Evolutionary conservation across 345 rosid genomes (phyloP), one percentile per base, ranked within the genome.

Genomic region (Populus davidiana): DNA sequence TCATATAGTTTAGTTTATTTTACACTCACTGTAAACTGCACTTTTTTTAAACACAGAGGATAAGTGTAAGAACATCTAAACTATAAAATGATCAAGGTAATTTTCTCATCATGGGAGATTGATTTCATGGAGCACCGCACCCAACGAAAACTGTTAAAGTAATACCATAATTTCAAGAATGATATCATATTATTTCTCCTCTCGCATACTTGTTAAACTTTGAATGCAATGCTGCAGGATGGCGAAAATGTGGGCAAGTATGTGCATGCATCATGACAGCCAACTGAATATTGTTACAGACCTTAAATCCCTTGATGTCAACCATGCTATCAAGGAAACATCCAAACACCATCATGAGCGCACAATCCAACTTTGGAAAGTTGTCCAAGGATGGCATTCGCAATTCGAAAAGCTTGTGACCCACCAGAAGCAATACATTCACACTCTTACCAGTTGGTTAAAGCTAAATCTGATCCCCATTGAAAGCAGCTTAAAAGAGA

Each of bases 221-320:
- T 59, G 29, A 59, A n/a, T 59, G 29, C 64, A 23, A 56, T 41
- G 6, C 31, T 80, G 81, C 85, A 96, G 99, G 86, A 90, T 93
- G 97, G 91, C 94, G 10, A 86, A 84, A 67, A 96, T 96, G 99
- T 96, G 98, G 99, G 84, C 79, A 67, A 87, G 81, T 67, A 90
- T 93, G 94, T 80, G 80, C 73, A 29, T 62, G 38, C 98, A 96
- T 76, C 98, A 93, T 38, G 87, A 89, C 54, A 85, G 81, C 78
- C 99, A 96, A 79, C 87, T 90, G 67, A 75, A 74, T 78, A 88
- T 92, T 71, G 97, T 89, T 47, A 72, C 84, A 71, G 88, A 90
- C 78, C 88, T 93, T 59, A 92, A 86, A 77, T 73, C 89, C 39
- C 94, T 93, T 29, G 97, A 96, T 67, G 77, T 78, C 49, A 80